These are phyloP conservation scores for Saccharomycopsis hybrid DNA, from an alignment of 1,139 yeast species.

Conservation along the genomic window DNA sequence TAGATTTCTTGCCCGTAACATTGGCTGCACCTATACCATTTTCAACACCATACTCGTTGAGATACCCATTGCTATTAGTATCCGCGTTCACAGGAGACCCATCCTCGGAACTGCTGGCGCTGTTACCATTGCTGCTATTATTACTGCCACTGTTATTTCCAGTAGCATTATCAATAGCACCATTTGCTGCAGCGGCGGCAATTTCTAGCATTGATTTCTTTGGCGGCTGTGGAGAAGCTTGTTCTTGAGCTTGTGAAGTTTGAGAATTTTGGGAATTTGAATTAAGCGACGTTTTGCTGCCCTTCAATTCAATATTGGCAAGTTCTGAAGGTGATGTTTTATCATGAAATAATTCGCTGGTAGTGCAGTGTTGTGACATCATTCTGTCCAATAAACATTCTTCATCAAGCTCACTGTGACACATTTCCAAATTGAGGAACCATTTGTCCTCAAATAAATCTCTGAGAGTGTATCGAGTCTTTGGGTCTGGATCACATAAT, in stretches of 20 bases:
- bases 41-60: too few species aligned
- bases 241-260: background rate
- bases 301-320: background rate
- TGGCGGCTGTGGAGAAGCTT: background rate
- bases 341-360: background rate
- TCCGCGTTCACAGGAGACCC: background rate
- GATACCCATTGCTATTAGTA: background rate
- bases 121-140: background rate
- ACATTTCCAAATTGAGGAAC: conserved; percentile 55
- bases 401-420: conserved; percentile 48
- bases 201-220: background rate
- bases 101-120: background rate
- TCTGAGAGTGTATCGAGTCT: conserved; percentile 47
- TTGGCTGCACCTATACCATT: too few species aligned
- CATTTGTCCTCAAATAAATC: conserved; percentile 57
- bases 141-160: background rate
- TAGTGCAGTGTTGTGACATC: conserved; percentile 6
- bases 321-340: background rate
- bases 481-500: conserved; percentile 56
- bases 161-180: background rate
- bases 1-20: too few species aligned
- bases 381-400: conserved; percentile 26
- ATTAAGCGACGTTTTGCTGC: background rate
- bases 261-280: background rate
- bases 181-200: background rate